Evolutionary conservation across 257 asterid species (phyloP).

Genomic region (Galeopsis tetrahit): DNA sequence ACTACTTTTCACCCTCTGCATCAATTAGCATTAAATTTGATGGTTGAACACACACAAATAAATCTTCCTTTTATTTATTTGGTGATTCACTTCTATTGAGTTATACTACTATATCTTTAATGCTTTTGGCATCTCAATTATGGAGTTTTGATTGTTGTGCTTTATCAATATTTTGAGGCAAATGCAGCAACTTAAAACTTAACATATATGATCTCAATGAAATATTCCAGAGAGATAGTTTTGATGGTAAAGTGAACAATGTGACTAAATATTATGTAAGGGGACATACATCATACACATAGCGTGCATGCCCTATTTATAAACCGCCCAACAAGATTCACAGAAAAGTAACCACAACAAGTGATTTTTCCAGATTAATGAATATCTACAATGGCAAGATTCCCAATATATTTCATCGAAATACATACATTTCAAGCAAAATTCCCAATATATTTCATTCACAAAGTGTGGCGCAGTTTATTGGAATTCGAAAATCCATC

Average conservation of each 20-base stretch:
- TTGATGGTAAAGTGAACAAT: background rate
- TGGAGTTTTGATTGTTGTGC: background rate
- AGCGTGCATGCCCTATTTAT: background rate
- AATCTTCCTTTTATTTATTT: background rate
- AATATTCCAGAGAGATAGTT: background rate
- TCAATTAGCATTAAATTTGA: background rate
- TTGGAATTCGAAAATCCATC: background rate
- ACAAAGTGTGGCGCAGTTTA: background rate
- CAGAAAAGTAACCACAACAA: background rate
- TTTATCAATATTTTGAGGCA: background rate
- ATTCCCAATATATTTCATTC: background rate
- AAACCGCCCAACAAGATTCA: background rate
- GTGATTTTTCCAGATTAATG: background rate
- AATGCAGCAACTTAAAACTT: background rate
- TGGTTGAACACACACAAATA: background rate
- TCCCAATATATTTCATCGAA: background rate
- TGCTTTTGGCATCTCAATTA: background rate
- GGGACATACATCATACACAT: background rate
- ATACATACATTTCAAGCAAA: background rate
- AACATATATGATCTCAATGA: background rate
- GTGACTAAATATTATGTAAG: background rate
- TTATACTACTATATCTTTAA: background rate
- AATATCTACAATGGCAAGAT: too few relatives aligned
- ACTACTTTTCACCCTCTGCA: slow-evolving; percentile 72
- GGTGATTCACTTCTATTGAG: background rate